A percentile compares a stretch with the other conserved stretches of the same genome.
Conservation (phyloP, 1,284 basidiomycete species). For the Blastosporella zonata region DNA sequence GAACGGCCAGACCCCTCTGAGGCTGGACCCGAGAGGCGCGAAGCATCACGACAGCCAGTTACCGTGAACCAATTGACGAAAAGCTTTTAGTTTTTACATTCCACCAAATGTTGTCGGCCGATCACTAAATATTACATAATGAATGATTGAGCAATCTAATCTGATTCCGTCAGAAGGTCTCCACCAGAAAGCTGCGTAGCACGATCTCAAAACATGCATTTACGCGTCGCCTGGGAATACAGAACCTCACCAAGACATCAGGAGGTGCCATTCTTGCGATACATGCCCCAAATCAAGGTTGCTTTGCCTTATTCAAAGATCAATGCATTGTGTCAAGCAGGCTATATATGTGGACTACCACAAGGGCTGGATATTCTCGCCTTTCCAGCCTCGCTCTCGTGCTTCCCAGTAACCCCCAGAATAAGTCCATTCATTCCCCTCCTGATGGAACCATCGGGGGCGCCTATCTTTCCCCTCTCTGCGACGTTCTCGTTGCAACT, state of each 20-base stretch:
- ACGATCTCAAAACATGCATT: too few species aligned
- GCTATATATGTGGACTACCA: slow-evolving; percentile 47
- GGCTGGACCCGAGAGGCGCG: slow-evolving; percentile 17
- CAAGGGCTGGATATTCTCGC: slow-evolving; percentile 43
- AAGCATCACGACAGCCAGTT: slow-evolving; percentile 17
- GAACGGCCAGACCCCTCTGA: slow-evolving; percentile 18
- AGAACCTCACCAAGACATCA: background rate
- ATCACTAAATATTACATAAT: slow-evolving; percentile 13
- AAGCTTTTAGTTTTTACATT: slow-evolving; percentile 9
- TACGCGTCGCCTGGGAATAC: background rate
- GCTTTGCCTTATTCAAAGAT: background rate
- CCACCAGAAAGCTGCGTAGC: too few species aligned
- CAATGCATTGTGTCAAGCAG: background rate
- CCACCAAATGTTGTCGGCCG: too few species aligned
- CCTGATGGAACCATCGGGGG: slow-evolving; percentile 72
- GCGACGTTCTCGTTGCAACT: slow-evolving; percentile 66
- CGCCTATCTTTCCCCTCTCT: slow-evolving; percentile 50
- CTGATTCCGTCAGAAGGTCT: too few species aligned
- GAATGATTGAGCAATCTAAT: background rate
- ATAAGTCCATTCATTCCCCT: slow-evolving; percentile 74
- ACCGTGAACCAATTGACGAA: slow-evolving; percentile 3
- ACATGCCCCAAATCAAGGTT: too few species aligned
- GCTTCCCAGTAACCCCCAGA: slow-evolving; percentile 82
- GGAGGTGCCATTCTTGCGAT: too few species aligned
- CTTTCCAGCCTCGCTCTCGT: slow-evolving; percentile 62